These are phyloP conservation scores for Candida berthetii DNA, from an alignment of 805 yeast species.

Conservation along the genomic window DNA sequence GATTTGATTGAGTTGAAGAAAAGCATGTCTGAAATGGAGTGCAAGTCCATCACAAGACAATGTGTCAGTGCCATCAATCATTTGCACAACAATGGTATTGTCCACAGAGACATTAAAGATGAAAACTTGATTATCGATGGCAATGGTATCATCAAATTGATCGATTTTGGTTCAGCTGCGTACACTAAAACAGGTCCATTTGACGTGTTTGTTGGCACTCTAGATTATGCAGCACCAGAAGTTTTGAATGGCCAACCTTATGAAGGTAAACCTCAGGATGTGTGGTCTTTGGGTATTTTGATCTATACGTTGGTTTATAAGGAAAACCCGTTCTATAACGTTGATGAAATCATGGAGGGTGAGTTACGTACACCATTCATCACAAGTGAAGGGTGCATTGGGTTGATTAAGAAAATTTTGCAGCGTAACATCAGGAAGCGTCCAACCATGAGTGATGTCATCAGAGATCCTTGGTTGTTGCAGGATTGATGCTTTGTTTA, in stretches of 20 bases:
- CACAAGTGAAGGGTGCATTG: constrained; percentile 52
- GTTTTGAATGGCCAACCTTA: constrained; percentile 85
- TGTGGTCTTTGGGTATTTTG: constrained; percentile 94
- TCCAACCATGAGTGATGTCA: constrained; percentile 69
- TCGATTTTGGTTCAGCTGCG: constrained; percentile 96
- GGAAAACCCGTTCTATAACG: constrained; percentile 93
- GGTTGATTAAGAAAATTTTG: constrained; percentile 58
- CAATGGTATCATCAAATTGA: constrained; percentile 73
- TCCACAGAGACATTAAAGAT: constrained; percentile 92
- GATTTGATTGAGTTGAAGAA: constrained; percentile 86
- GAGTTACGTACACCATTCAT: constrained; percentile 66
- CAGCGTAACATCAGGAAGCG: constrained; percentile 61
- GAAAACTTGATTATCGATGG: constrained; percentile 88
- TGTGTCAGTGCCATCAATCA: constrained; percentile 74
- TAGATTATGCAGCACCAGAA: constrained; percentile 97
- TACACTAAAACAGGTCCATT: constrained; percentile 88
- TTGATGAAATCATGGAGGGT: constrained; percentile 93
- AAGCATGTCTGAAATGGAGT: constrained; percentile 74
- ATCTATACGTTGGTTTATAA: constrained; percentile 86
- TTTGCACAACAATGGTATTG: constrained; percentile 79
- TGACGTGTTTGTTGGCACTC: constrained; percentile 95
- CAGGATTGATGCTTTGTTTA: neutral
- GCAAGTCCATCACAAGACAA: constrained; percentile 73
- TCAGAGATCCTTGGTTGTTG: constrained; percentile 64
- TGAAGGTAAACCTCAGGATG: constrained; percentile 91